Base-by-base conservation (phyloP, 225 moss, liverwort and hornwort genomes). In the Pseudisothecium myosuroides region DNA sequence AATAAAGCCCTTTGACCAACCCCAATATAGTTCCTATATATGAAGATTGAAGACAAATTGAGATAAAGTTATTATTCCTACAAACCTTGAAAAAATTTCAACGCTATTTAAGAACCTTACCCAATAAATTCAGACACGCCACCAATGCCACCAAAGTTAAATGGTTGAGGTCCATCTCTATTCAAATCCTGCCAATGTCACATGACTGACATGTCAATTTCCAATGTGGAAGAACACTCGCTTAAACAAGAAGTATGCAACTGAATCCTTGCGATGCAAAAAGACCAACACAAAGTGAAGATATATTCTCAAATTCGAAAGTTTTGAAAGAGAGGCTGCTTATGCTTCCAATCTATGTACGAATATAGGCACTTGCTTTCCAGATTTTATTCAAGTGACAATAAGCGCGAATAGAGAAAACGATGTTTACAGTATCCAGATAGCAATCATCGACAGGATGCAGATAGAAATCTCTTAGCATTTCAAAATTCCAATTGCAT, bases 81-180 rank as follows among this genome's bases (percentile, higher is more conserved):
- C 37, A 13, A 64, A 79, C 43, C 71, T 29, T 79, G 63, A 63
- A 45, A 63, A 56, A 49, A 55, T 15, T 54, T 82, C n/a, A 55
- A 62, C 56, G 15, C 41, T 55, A 37, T 50, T 49, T 31, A 39
- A 31, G 37, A 66, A 45, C 19, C 79, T 92, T 90, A 97, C 97
- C 98, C 98, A 83, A 96, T 90, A 88, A 98, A 98, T 84, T 98
- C 95, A 31, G 97, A 98, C 63, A 97, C 93, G 49, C 98, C 98
- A 68, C 98, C 98, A 68, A 98, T 95, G 85, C 97, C 95, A 69
- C 96, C 98, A 58, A 97, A 97, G 83, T 94, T 98, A 60, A 98
- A 96, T 68, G 96, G 93, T 89, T 94, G 88, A 72, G 97, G 32
- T 52, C 98, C 98, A 87, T 92, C 96, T 90, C 90, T 96, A 72